Base-by-base conservation (phyloP, 805 yeast species). In the Ogataea corticis region DNA sequence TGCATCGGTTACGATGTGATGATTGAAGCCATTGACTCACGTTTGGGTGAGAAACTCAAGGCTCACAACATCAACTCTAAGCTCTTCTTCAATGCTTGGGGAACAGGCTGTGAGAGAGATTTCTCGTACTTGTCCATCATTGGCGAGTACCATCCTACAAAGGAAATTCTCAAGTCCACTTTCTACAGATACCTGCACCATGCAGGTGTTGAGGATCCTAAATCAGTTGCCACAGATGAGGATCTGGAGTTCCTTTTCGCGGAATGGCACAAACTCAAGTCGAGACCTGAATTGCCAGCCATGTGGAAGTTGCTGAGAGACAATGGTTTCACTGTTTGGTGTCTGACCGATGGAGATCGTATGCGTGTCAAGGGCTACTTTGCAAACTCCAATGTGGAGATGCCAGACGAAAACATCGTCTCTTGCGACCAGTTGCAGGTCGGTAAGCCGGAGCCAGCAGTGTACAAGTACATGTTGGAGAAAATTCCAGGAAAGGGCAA, bases 21-120 rank as follows among this genome's bases (percentile, higher is more conserved):
- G 49, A 47, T 58, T 4, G 49, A 43, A n/a, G 62, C 58, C 14
- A 55, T 58, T 35, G 55, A 52, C 10, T 25, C 34, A 16, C 52
- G 57, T 32, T 33, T 58, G 18, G 61, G 61, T 17, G 50, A 46
- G 4, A 48, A 45, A 32, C 45, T 58, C 31, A 37, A 25, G 25
- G 33, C 41, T 2, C 45, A 45, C 37, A 44, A 51, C 15, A 52
- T 58, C 25, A 48, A 51, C 36, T 11, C 54, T 7, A 33, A 42
- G 35, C 48, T 43, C 6, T 52, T 54, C 32, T 54, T 54, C 52
- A 45, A 40, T 39, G 53, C 52, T 4, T 54, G 58, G 58, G 47
- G 51, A 10, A 45, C 51, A 42, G 96, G 96, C 15, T 82, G 92
- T 84, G 92, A 94, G 9, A 90, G 97, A 96, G 92, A 91, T 51